Percentiles rank a stretch among this genome's conserved stretches.
phyloP scores from a whole-genome alignment of 192 early-diverging fungal species.

The Coemansia guatemalensis region DNA sequence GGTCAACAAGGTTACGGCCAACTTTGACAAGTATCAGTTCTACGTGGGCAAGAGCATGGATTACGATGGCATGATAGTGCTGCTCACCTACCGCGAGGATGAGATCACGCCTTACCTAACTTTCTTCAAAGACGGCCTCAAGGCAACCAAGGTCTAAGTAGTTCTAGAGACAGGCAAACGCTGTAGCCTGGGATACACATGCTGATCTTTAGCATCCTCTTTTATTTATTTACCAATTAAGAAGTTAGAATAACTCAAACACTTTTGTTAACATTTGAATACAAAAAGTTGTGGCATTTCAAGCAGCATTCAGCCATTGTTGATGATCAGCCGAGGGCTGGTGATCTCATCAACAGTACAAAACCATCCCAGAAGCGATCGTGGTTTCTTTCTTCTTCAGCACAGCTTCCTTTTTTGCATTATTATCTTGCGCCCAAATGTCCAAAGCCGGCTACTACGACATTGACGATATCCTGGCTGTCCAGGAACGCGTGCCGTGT shows the following conservation, averaged over 20 bases:
- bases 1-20: slow-evolving; percentile 77
- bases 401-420: slow-evolving; percentile 5
- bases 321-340: too few species aligned
- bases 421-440: slow-evolving; percentile 16
- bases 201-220: too few species aligned
- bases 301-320: too few species aligned
- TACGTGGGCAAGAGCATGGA: slow-evolving; percentile 84
- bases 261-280: too few species aligned
- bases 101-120: slow-evolving; percentile 88
- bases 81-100: slow-evolving; percentile 96
- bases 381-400: slow-evolving; percentile 5
- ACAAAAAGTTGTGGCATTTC: too few species aligned
- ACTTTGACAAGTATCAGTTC: slow-evolving; percentile 91
- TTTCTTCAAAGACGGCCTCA: slow-evolving; percentile 88
- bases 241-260: too few species aligned
- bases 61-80: slow-evolving; percentile 80
- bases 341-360: too few species aligned
- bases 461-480: slow-evolving; percentile 54
- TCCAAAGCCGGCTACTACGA: slow-evolving; percentile 46
- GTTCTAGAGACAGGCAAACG: too few species aligned
- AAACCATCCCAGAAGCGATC: too few species aligned
- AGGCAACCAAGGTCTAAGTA: slow-evolving; percentile 66
- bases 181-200: too few species aligned
- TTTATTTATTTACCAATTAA: too few species aligned
- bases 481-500: slow-evolving; percentile 52